phyloP scores from a whole-genome alignment of 768 basidiomycete species.

The Calocybe gangraenosa region DNA sequence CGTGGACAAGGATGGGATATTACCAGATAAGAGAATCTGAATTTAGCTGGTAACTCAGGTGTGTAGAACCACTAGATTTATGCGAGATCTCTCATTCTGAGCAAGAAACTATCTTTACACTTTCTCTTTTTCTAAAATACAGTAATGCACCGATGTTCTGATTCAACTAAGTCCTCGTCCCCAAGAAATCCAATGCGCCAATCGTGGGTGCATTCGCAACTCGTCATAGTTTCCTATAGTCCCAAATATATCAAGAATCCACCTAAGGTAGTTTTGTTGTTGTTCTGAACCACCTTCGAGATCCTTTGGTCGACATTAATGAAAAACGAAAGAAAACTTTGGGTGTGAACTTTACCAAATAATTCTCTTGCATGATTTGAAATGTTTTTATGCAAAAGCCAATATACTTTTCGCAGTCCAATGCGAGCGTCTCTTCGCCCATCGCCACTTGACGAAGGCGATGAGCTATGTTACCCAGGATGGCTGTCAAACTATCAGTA shows the following conservation, averaged over 20 bases:
- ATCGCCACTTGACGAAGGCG: constrained; percentile 26
- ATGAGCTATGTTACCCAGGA: constrained; percentile 39
- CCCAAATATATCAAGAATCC: constrained; percentile 29
- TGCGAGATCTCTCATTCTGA: no score
- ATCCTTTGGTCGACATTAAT: constrained; percentile 15
- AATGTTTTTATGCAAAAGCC: constrained; percentile 43
- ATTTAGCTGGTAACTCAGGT: no score
- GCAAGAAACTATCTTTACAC: no score
- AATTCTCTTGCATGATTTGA: constrained; percentile 46
- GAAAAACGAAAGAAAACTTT: no score
- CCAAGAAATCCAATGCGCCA: constrained; percentile 30
- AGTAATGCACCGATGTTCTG: not conserved
- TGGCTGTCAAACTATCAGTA: constrained; percentile 27
- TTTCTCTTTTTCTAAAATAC: no score
- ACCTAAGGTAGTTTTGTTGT: constrained; percentile 24
- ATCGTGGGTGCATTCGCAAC: constrained; percentile 24
- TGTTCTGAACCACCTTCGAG: constrained; percentile 9
- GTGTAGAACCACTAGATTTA: no score
- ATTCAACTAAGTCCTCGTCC: constrained; percentile 9
- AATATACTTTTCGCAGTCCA: constrained; percentile 34
- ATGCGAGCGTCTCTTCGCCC: constrained; percentile 15
- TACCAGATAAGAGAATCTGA: no score
- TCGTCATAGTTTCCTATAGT: constrained; percentile 24
- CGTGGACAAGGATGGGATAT: constrained; percentile 1
- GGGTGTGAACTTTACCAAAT: constrained; percentile 28